Evolutionary conservation across 2,329 filamentous ascomycete genomes (phyloP).

Genomic region (Tolypocladium endophyticum): DNA sequence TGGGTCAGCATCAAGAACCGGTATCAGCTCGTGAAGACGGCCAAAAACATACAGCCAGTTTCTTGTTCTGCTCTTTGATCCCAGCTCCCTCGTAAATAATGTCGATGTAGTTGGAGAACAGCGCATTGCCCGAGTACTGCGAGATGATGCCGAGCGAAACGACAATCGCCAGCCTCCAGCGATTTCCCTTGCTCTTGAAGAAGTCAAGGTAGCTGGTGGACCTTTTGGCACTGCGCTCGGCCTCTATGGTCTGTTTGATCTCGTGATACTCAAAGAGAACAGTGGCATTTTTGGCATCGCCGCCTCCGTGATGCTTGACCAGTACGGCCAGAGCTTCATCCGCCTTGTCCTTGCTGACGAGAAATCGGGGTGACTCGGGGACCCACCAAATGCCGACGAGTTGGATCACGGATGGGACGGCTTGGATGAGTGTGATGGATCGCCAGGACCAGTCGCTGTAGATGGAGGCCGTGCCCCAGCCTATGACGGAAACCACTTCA

Average conservation of each 20-base stretch:
- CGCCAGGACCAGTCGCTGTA: conserved; percentile 56
- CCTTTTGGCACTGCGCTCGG: conserved; percentile 40
- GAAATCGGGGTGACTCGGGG: conserved; percentile 58
- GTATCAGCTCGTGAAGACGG: background rate
- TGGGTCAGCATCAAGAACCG: background rate
- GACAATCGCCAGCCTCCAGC: conserved; percentile 51
- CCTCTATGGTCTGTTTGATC: conserved; percentile 51
- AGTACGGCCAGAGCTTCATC: conserved; percentile 52
- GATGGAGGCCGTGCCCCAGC: conserved; percentile 51
- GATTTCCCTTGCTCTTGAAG: conserved; percentile 51
- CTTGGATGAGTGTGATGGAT: conserved; percentile 54
- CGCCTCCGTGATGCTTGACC: conserved; percentile 53
- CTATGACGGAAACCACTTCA: conserved; percentile 46
- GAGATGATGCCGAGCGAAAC: conserved; percentile 56
- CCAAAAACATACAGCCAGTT: conserved; percentile 33
- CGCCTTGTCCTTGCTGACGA: conserved; percentile 51
- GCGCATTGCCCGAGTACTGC: conserved; percentile 57
- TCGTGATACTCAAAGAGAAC: conserved; percentile 58
- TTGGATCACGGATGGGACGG: conserved; percentile 50
- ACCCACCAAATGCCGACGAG: conserved; percentile 55
- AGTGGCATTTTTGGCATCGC: conserved; percentile 44
- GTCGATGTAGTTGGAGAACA: conserved; percentile 58
- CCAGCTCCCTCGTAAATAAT: conserved; percentile 51
- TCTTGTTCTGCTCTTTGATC: conserved; percentile 44
- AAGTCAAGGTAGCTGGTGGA: conserved; percentile 49